Base-by-base conservation (phyloP, 805 yeast genomes). In the Yarrowia deformans region DNA sequence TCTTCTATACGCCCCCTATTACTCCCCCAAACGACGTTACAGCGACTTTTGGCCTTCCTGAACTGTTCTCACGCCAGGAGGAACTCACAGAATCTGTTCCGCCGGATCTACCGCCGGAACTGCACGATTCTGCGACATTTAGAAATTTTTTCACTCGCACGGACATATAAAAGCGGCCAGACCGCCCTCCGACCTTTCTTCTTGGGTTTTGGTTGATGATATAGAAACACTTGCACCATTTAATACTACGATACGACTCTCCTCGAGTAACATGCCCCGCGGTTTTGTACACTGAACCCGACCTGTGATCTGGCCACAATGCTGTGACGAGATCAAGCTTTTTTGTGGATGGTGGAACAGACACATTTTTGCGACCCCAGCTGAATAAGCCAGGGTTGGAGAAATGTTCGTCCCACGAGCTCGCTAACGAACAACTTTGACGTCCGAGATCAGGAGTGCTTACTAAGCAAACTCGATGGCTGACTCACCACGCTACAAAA, bases 151-250 rank as follows among this genome's bases (percentile, higher is more conserved):
- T 39, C 60, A 19, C 60, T 39, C 34, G 29, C 45, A 14, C 32
- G 34, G 32, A 14, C 60, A 54, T 54, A 54, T 54, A 54, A 35
- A 54, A 37, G 60, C 60, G 14, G 8, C 43, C 4, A 8, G 34
- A 14, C 35, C 29, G 29, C 45, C 60, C 60, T 54, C 60, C 45
- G 45, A 35, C 34, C 60, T 23, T 54, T 54, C 60, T 23, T 54
- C 60, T 54, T 54, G 60, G 60, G 60, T 54, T 54, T 54, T 37
- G 60, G 45, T 54, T 54, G 60, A 54, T 54, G 60, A 54, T 54
- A 54, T 54, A 54, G 60, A 54, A 48, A 54, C 60, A 54, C 60
- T 39, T 39, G 16, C 60, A 37, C 45, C 45, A 37, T 39, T 54
- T 54, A 54, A 37, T 54, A 54, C 60, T n/a, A 37, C 60, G 60